Evolutionary conservation across 306 rosid genomes (phyloP), one percentile per base, ranked within the genome.

Genomic region (Cucurbita pepo): DNA sequence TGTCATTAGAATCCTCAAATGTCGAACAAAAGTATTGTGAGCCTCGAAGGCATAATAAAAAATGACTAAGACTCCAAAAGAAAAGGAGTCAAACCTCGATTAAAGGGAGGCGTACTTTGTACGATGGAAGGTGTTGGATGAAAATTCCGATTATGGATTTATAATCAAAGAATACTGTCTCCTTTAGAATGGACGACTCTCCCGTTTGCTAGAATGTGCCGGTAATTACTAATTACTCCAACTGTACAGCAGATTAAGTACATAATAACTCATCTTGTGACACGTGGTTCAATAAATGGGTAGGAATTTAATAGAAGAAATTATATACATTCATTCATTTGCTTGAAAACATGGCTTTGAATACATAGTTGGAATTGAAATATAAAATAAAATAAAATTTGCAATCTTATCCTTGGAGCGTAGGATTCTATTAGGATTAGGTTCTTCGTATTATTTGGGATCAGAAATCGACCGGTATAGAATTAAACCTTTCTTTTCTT

Each of bases 341-440:
- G 21, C 9, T 61, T 61, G 45, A n/a, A 30, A 61, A 58, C 67
- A 37, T 40, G 6, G 16, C 10, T 34, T 22, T 69, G 43, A 69
- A 69, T 69, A 57, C 43, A 44, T 25, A 47, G 58, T 48, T 69
- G 43, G 41, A 15, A 43, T n/a, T 43, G 41, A 22, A 2, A 44
- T 13, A 25, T 25, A 25, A 25, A 25, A 25, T 25, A 25, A 25
- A 25, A 25, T 25, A 71, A 71, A 71, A 3, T 43, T 38, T 75
- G 34, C 65, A 63, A 72, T 43, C 83, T 79, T 77, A 79, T 82
- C 83, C 18, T 6, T 22, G 36, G 70, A 54, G 38, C 64, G 71
- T 37, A 77, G 38, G 80, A 77, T 82, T 74, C 82, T 69, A 34
- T 70, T 47, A 13, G 66, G 81, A 73, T 82, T 69, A 69, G 79